Conservation (phyloP, 2,329 filamentous ascomycete species). For the Colletotrichum sp. region DNA sequence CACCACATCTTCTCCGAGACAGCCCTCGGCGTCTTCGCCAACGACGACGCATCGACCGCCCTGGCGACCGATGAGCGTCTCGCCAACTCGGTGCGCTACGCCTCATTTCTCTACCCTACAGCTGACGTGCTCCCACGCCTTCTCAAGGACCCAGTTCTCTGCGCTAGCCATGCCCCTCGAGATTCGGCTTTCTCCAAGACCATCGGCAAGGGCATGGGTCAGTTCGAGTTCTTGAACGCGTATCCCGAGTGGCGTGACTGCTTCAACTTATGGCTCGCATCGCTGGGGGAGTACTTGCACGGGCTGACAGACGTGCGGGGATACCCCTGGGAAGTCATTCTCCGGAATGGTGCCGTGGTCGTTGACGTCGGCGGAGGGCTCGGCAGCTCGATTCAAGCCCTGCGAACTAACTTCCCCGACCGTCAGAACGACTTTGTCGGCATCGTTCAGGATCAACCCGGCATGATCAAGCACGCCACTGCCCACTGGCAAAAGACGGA, state of each 20-base stretch:
- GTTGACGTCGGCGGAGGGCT: constrained; percentile 13
- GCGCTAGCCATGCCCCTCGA: constrained; percentile 1
- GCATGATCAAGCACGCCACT: constrained; percentile 11
- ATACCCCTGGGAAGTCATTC: not conserved
- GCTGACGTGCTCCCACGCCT: not conserved
- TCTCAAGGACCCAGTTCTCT: constrained; percentile 1
- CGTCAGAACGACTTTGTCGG: not conserved
- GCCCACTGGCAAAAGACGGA: constrained; percentile 10
- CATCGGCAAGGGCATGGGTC: constrained; percentile 10
- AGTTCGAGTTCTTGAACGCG: constrained; percentile 13
- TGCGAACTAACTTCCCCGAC: not conserved
- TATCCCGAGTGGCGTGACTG: constrained; percentile 11
- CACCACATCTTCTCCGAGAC: constrained; percentile 14
- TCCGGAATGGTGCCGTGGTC: constrained; percentile 1
- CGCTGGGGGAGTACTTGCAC: constrained; percentile 1
- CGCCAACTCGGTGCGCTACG: constrained; percentile 6
- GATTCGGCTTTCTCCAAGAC: constrained; percentile 9
- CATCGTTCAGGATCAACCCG: constrained; percentile 12
- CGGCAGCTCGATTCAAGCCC: constrained; percentile 9
- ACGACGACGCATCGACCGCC: constrained; percentile 7
- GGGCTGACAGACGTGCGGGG: constrained; percentile 13
- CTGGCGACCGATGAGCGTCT: constrained; percentile 3
- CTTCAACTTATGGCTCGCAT: constrained; percentile 6
- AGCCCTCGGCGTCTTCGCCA: constrained; percentile 1
- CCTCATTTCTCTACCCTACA: constrained; percentile 10